Conservation (phyloP, 768 basidiomycete genomes). For the Russula sp. region DNA sequence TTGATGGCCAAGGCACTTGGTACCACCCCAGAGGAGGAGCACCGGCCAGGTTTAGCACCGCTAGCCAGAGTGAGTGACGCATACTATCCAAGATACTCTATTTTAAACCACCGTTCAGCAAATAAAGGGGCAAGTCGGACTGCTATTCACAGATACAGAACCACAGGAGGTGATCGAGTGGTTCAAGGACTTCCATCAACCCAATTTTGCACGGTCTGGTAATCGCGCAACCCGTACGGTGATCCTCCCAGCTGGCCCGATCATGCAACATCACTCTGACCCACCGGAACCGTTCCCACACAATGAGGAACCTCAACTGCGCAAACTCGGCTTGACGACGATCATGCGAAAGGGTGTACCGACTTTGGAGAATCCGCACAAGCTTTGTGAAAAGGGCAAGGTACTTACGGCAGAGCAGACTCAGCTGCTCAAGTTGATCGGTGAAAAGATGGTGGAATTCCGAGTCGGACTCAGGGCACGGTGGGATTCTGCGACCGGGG, state of each 20-base stretch:
- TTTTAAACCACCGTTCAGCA: constrained; percentile 42
- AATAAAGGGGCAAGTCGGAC: constrained; percentile 91
- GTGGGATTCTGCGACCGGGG: constrained; percentile 66
- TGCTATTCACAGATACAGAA: constrained; percentile 86
- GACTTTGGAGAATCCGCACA: constrained; percentile 71
- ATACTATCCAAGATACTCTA: background rate
- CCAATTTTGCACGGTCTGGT: constrained; percentile 88
- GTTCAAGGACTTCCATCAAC: constrained; percentile 86
- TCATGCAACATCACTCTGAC: constrained; percentile 73
- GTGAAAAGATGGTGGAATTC: constrained; percentile 84
- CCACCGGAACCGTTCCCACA: constrained; percentile 90
- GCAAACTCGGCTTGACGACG: constrained; percentile 85
- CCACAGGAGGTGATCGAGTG: constrained; percentile 91
- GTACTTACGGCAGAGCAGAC: constrained; percentile 80
- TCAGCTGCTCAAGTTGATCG: constrained; percentile 87
- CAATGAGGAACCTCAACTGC: constrained; percentile 94
- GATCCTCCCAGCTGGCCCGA: constrained; percentile 73
- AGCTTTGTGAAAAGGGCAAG: constrained; percentile 79
- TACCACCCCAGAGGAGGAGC: constrained; percentile 79
- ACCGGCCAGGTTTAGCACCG: constrained; percentile 67
- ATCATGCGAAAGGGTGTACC: constrained; percentile 85
- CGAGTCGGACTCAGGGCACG: constrained; percentile 61
- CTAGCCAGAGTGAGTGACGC: constrained; percentile 59
- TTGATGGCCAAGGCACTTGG: constrained; percentile 98
- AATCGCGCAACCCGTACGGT: constrained; percentile 73